Evolutionary conservation across 2,329 filamentous ascomycete genomes (phyloP), one percentile per base, ranked within the genome.

Genomic region (Colletotrichum lentis): DNA sequence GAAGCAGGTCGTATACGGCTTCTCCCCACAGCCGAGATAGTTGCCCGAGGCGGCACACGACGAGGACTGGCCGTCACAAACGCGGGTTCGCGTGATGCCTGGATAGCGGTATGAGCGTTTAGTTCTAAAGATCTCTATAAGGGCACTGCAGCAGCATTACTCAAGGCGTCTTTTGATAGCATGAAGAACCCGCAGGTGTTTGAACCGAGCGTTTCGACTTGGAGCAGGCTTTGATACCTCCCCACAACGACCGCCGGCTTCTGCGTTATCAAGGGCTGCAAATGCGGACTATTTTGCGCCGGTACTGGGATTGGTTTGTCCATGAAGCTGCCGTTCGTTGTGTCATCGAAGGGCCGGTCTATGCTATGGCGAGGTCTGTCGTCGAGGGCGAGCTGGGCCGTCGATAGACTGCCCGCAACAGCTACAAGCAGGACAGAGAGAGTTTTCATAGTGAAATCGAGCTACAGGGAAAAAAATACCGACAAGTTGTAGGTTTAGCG

Each of bases 131-230:
- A 35, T 35, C 31, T 1, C 8, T 3, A 1, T 35, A 10, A 35
- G 8, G 8, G 31, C 3, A 35, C 10, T 35, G 31, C 7, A 2
- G 7, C 31, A 35, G 31, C 3, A 43, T 58, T 14, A 46, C 52
- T 39, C 22, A 6, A 16, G 6, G 12, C 31, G 2, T 68, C 62
- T 39, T 11, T 24, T 18, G 47, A 39, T 10, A 50, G 49, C 4
- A 7, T 65, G 27, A 49, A 68, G 54, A 55, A 68, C 7, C 65
- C 65, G 41, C 65, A 68, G 37, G 91, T 94, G 69, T 88, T 90
- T 62, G 90, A 83, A 64, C 91, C 91, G 3, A 59, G 5, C 20
- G 56, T 47, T 0, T 24, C 56, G 10, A 46, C 43, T 10, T 59
- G 37, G 24, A 18, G 20, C 7, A 35, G 12, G 5, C 8, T 2